phyloP scores from a whole-genome alignment of 768 basidiomycete genomes.

The Xerocomellus dryophilus region DNA sequence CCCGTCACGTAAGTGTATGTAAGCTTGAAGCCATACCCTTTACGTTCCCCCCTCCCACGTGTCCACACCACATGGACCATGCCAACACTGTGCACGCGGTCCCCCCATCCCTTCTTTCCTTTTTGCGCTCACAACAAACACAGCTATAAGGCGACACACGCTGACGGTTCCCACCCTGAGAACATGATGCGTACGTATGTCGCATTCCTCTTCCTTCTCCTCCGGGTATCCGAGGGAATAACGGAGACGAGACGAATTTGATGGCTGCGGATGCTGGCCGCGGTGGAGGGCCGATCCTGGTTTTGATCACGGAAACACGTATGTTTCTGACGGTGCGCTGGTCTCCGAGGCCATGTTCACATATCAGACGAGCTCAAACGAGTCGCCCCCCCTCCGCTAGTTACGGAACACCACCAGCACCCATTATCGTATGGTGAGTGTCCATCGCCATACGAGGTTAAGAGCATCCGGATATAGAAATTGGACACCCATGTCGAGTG shows the following conservation, averaged over 20 bases:
- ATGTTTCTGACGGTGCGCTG: background rate
- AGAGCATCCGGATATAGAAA: conserved; percentile 7
- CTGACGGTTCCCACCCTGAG: background rate
- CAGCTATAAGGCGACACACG: conserved; percentile 7
- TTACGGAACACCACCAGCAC: background rate
- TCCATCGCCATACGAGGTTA: background rate
- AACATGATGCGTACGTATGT: conserved; percentile 9
- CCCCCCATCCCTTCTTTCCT: background rate
- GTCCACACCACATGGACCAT: conserved; percentile 11
- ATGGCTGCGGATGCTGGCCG: background rate
- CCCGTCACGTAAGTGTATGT: conserved; percentile 3
- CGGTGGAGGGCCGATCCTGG: background rate
- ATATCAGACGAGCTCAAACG: background rate
- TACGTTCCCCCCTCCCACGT: conserved; percentile 14
- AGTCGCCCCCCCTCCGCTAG: background rate
- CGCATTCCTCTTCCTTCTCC: background rate
- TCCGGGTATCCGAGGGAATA: conserved; percentile 24
- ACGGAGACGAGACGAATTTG: background rate
- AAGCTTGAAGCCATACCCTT: conserved; percentile 3
- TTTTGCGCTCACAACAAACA: conserved; percentile 1
- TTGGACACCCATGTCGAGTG: background rate
- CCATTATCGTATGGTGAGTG: background rate
- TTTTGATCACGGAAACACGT: background rate
- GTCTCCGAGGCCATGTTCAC: background rate
- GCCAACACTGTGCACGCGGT: conserved; percentile 10